phyloP scores from a whole-genome alignment of 768 basidiomycete genomes.

The Pisolithus orientalis region DNA sequence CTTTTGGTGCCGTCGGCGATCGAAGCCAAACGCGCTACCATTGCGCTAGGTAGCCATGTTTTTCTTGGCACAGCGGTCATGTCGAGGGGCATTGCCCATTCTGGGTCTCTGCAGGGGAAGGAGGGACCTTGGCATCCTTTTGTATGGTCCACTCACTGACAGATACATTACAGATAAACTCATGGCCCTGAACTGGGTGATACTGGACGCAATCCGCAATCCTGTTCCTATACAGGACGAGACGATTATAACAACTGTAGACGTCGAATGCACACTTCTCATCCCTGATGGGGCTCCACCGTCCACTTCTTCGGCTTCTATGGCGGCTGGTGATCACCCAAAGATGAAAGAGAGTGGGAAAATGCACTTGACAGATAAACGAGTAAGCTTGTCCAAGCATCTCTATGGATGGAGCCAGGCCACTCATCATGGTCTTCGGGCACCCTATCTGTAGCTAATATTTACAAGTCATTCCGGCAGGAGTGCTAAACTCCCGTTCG shows the following conservation, averaged over 20 bases:
- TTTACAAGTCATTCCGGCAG: slow-evolving; percentile 40
- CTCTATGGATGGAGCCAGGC: too few relatives aligned
- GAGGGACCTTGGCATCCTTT: not conserved
- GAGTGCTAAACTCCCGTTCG: slow-evolving; percentile 22
- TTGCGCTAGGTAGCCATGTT: slow-evolving; percentile 75
- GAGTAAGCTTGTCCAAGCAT: slow-evolving; percentile 38
- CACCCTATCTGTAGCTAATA: slow-evolving; percentile 44
- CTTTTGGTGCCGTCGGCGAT: slow-evolving; percentile 78
- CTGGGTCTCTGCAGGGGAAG: too few relatives aligned
- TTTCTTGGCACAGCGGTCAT: not conserved
- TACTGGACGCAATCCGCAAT: slow-evolving; percentile 48
- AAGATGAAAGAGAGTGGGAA: slow-evolving; percentile 55
- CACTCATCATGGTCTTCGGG: not conserved
- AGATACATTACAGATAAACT: not conserved
- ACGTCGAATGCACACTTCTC: slow-evolving; percentile 51
- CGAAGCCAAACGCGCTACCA: slow-evolving; percentile 96
- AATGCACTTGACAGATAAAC: slow-evolving; percentile 63
- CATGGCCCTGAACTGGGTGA: slow-evolving; percentile 81
- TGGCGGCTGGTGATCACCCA: slow-evolving; percentile 49
- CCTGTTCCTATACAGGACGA: slow-evolving; percentile 65
- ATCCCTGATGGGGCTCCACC: slow-evolving; percentile 51
- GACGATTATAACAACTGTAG: slow-evolving; percentile 47
- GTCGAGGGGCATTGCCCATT: too few relatives aligned
- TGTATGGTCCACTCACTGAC: not conserved
- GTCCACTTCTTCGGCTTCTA: slow-evolving; percentile 29